Percentiles rank a stretch among this genome's conserved stretches.
Conservation (phyloP, 1,139 yeast genomes). For the Wickerhamomyces sp. region DNA sequence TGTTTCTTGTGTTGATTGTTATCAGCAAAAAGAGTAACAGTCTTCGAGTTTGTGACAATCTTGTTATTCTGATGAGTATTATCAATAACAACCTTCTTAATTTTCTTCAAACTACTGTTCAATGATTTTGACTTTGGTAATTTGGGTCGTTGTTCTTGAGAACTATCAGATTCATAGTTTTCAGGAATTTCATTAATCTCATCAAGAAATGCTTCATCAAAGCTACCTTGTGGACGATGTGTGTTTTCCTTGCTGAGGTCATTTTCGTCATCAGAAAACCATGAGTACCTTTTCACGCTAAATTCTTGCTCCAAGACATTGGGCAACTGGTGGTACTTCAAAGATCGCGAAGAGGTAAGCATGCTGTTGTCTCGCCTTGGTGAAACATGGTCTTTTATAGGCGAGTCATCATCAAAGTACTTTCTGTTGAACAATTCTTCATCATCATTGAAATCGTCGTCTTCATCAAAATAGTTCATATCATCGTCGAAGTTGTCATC, state of each 20-base stretch:
- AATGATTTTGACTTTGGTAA: conserved; percentile 16
- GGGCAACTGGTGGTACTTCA: conserved; percentile 24
- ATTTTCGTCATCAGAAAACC: conserved; percentile 35
- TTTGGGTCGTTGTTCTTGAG: conserved; percentile 17
- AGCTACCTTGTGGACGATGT: conserved; percentile 28
- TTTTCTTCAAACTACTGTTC: conserved; percentile 15
- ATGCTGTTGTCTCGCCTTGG: neutral
- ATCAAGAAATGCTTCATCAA: conserved; percentile 42
- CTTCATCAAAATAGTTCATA: conserved; percentile 39
- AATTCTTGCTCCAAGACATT: conserved; percentile 20
- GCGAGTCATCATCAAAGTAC: conserved; percentile 36
- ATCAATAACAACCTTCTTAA: conserved; percentile 22
- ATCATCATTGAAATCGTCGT: conserved; percentile 33
- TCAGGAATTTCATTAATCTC: conserved; percentile 45
- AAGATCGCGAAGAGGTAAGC: conserved; percentile 5
- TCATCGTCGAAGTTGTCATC: conserved; percentile 55
- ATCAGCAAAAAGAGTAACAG: conserved; percentile 59
- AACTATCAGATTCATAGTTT: conserved; percentile 48
- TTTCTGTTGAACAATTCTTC: conserved; percentile 38
- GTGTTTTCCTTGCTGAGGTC: neutral
- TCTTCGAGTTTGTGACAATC: conserved; percentile 46
- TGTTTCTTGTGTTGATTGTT: no score
- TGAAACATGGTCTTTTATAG: no score
- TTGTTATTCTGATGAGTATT: conserved; percentile 36
- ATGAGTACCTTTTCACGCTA: conserved; percentile 30